Percentiles rank a stretch among this genome's conserved stretches.
Conservation (phyloP, 2,329 filamentous ascomycete genomes). For the Alternaria conjuncta region DNA sequence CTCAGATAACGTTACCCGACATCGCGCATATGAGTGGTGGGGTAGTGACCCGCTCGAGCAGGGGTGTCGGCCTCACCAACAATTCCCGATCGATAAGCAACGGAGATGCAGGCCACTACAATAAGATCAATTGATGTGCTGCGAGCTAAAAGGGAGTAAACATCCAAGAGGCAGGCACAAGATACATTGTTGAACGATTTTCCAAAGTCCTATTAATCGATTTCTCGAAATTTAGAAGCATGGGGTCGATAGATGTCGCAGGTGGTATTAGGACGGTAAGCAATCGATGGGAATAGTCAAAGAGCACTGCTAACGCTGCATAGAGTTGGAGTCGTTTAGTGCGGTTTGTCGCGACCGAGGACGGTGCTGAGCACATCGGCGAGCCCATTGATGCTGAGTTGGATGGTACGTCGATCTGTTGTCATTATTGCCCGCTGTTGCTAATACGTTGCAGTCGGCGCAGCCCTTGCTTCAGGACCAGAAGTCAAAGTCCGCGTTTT, state of each 20-base stretch:
- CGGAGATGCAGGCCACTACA: not conserved
- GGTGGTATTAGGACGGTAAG: constrained; percentile 7
- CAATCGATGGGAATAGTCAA: not conserved
- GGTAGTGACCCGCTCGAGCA: not conserved
- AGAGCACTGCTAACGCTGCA: not conserved
- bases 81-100: constrained; percentile 6
- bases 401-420: constrained; percentile 12
- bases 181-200: too few species aligned
- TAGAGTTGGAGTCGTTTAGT: constrained; percentile 22
- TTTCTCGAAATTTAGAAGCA: not conserved
- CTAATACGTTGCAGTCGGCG: constrained; percentile 17
- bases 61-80: not conserved
- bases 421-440: too few species aligned
- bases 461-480: constrained; percentile 13
- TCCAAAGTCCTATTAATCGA: too few species aligned
- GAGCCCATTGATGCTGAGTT: constrained; percentile 14
- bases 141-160: not conserved
- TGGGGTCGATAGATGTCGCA: constrained; percentile 1
- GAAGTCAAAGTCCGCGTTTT: constrained; percentile 15
- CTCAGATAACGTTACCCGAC: not conserved
- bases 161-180: too few species aligned
- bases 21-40: not conserved
- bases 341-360: constrained; percentile 25
- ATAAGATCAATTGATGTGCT: not conserved
- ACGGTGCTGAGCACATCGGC: constrained; percentile 20